These are phyloP conservation scores for Tylopilus plumbeoviolaceoides DNA, from an alignment of 768 basidiomycete genomes.

Conservation along the genomic window DNA sequence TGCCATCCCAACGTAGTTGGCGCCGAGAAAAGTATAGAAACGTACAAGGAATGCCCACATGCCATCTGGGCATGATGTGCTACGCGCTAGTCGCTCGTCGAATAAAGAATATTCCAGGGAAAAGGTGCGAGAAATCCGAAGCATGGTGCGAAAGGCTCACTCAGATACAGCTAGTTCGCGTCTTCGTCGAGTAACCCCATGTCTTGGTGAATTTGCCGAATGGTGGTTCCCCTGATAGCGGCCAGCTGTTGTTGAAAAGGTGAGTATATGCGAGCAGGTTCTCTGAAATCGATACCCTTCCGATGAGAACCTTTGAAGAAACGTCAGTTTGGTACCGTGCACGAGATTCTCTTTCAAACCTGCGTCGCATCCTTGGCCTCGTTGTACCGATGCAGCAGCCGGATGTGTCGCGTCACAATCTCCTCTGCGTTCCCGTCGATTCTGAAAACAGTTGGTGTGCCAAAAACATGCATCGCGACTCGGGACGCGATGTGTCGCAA, in stretches of 20 bases:
- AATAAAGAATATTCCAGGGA: slow-evolving; percentile 6
- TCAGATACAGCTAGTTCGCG: slow-evolving; percentile 29
- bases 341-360: slow-evolving; percentile 33
- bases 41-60: slow-evolving; percentile 5
- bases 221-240: slow-evolving; percentile 58
- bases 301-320: slow-evolving; percentile 64
- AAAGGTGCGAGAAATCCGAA: background rate
- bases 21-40: slow-evolving; percentile 38
- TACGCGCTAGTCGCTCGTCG: slow-evolving; percentile 30
- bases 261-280: slow-evolving; percentile 8
- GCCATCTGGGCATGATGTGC: slow-evolving; percentile 29
- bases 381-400: slow-evolving; percentile 70
- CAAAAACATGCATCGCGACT: background rate
- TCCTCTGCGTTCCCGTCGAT: slow-evolving; percentile 47
- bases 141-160: background rate
- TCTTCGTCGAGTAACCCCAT: slow-evolving; percentile 60
- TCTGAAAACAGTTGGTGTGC: slow-evolving; percentile 22
- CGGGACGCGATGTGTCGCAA: background rate
- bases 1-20: slow-evolving; percentile 45
- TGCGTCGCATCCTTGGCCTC: slow-evolving; percentile 83
- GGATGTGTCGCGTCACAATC: slow-evolving; percentile 65
- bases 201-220: slow-evolving; percentile 72
- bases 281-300: slow-evolving; percentile 48
- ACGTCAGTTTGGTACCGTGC: background rate
- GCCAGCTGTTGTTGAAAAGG: slow-evolving; percentile 54